A percentile compares a stretch with the other conserved stretches of the same genome.
phyloP scores from a whole-genome alignment of 768 basidiomycete genomes.

The Leccinum boreale region DNA sequence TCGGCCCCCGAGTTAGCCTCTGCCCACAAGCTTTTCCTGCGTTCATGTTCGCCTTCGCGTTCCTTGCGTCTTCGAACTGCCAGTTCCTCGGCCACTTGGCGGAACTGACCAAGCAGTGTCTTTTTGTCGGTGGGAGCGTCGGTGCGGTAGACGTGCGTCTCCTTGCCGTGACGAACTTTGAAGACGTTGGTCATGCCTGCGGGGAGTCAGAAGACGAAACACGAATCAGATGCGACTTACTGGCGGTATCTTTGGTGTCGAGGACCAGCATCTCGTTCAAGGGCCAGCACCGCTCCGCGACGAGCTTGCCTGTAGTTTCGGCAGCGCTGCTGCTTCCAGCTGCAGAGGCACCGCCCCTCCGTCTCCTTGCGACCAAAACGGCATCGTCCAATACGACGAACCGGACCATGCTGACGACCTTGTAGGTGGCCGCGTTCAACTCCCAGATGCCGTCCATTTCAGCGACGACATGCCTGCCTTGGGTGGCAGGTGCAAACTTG shows the following conservation, averaged over 20 bases:
- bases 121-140: constrained; percentile 84
- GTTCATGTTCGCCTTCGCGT: constrained; percentile 88
- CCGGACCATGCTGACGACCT: constrained; percentile 79
- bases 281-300: constrained; percentile 92
- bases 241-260: constrained; percentile 92
- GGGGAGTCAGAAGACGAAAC: constrained; percentile 3
- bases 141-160: constrained; percentile 91
- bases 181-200: constrained; percentile 90
- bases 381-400: constrained; percentile 92
- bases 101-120: constrained; percentile 76
- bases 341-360: constrained; percentile 56
- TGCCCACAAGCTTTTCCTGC: constrained; percentile 75
- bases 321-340: constrained; percentile 59
- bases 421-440: constrained; percentile 94
- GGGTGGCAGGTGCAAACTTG: constrained; percentile 89
- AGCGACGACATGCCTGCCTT: constrained; percentile 86
- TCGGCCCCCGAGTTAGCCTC: constrained; percentile 40
- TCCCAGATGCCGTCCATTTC: constrained; percentile 82
- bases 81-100: constrained; percentile 90
- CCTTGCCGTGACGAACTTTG: constrained; percentile 91
- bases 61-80: constrained; percentile 87
- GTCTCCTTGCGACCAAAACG: constrained; percentile 79
- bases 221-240: constrained; percentile 42
- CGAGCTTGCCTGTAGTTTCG: constrained; percentile 66
- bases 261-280: constrained; percentile 92